These are phyloP conservation scores for Lentinula guzmanii DNA, from an alignment of 768 basidiomycete species.

Conservation along the genomic window DNA sequence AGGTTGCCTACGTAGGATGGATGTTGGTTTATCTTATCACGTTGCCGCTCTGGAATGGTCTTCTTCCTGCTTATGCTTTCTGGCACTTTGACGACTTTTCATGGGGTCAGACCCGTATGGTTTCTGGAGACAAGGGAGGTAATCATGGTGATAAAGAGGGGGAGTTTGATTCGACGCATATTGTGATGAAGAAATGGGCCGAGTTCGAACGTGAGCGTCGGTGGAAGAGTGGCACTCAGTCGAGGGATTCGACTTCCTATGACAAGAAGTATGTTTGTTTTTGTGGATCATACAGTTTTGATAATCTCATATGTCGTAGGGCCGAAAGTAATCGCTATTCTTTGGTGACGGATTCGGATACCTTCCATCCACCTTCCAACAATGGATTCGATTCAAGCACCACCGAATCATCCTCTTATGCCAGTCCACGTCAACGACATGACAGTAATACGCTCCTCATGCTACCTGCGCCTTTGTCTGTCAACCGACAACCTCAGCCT, in stretches of 20 bases:
- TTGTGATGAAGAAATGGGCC: slow-evolving; percentile 98
- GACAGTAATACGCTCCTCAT: slow-evolving; percentile 69
- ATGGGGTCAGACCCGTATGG: slow-evolving; percentile 91
- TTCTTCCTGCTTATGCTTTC: slow-evolving; percentile 93
- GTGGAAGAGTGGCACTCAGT: slow-evolving; percentile 85
- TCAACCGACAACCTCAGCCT: slow-evolving; percentile 40
- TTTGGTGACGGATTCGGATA: slow-evolving; percentile 70
- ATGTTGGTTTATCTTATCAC: slow-evolving; percentile 92
- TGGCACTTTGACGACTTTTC: slow-evolving; percentile 99
- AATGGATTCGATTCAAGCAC: slow-evolving; percentile 54
- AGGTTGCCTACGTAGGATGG: slow-evolving; percentile 94
- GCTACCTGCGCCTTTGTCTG: slow-evolving; percentile 69
- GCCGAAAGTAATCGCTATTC: slow-evolving; percentile 59
- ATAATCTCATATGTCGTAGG: slow-evolving; percentile 16
- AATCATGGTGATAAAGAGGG: slow-evolving; percentile 93
- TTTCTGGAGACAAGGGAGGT: slow-evolving; percentile 62
- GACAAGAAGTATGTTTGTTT: slow-evolving; percentile 33
- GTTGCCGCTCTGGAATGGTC: slow-evolving; percentile 94
- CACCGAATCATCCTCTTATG: slow-evolving; percentile 47
- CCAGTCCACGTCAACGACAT: slow-evolving; percentile 46
- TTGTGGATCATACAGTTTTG: slow-evolving; percentile 9
- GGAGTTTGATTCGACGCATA: slow-evolving; percentile 93
- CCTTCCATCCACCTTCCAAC: slow-evolving; percentile 49
- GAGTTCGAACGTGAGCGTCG: slow-evolving; percentile 95
- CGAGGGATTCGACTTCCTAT: slow-evolving; percentile 70